Base-by-base conservation (phyloP, 352 stramenopile species). In the Phytophthora brassicae region DNA sequence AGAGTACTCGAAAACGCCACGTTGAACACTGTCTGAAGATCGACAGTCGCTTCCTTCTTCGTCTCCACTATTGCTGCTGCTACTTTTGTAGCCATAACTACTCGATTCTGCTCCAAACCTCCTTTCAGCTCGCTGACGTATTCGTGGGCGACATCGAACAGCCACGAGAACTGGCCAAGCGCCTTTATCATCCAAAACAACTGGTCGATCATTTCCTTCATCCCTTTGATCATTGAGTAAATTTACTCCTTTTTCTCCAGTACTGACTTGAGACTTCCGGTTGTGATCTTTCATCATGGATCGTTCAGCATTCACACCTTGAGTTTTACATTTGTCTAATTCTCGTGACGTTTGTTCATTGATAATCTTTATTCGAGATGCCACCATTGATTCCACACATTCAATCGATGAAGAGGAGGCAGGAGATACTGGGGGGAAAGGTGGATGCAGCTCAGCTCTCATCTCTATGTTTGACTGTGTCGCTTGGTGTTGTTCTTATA, bases 91-190 rank as follows among this genome's bases (percentile, higher is more conserved):
- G 28, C 9, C 22, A 41, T n/a, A 53, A 14, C n/a, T 16, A 16
- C 44, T 66, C 2, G 51, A 59, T 24, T 55, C 43, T 31, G 36
- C 11, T 22, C 39, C 51, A 57, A 56, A 64, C 6, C 20, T 44
- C 14, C 31, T 23, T 49, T 58, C 58, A 24, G 23, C 22, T 11
- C 38, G 55, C 36, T 61, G 65, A 7, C 60, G 58, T 22, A 70
- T 73, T 1, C 77, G 73, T 9, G 70, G 68, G 11, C 80, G 71
- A 54, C 80, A 89, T 12, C 80, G 69, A 29, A 89, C 66, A n/a
- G 74, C 77, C 11, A 89, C 77, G 56, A 85, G 74, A 17, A 88
- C 81, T 46, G 77, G 29, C 22, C 57, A 65, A 9, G 16, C 26
- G n/a, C 14, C 46, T 16, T 51, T 65, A 3, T 57, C 33, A 19